Percentiles rank a stretch among this genome's conserved stretches.
phyloP scores from a whole-genome alignment of 305 asterid genomes.

The Plantago lanceolata region DNA sequence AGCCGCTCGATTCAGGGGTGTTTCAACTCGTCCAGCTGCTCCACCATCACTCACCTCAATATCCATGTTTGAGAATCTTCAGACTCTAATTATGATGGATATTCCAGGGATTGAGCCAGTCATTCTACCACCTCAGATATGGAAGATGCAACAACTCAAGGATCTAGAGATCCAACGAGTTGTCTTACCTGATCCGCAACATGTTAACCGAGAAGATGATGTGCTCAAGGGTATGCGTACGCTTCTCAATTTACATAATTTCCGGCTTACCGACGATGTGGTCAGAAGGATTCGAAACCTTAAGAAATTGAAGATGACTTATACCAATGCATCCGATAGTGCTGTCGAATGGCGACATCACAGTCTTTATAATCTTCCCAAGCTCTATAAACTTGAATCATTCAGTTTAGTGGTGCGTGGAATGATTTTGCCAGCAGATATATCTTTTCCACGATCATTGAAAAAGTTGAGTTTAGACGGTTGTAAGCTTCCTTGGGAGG shows the following conservation, averaged over 20 bases:
- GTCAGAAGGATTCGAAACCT: neutral
- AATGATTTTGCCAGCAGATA: neutral
- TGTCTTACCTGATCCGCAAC: too few relatives aligned
- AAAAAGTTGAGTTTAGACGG: neutral
- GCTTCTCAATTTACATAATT: neutral
- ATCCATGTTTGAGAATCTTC: too few relatives aligned
- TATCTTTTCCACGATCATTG: neutral
- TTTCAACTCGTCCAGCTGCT: too few relatives aligned
- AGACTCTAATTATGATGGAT: too few relatives aligned
- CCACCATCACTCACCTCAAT: too few relatives aligned
- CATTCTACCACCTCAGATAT: too few relatives aligned
- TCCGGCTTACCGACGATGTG: neutral
- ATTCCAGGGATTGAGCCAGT: too few relatives aligned
- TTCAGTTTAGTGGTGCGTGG: neutral
- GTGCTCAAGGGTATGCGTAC: neutral
- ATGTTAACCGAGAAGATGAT: neutral
- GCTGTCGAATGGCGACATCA: neutral
- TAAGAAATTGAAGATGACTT: conserved; percentile 1
- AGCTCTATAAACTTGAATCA: neutral
- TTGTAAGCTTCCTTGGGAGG: neutral
- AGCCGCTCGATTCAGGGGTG: too few relatives aligned
- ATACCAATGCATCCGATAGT: neutral
- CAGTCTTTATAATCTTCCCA: neutral
- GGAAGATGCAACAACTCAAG: too few relatives aligned
- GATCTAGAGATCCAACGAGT: too few relatives aligned